A percentile compares a stretch with the other conserved stretches of the same genome.
phyloP scores from a whole-genome alignment of 164 flowering plant species.

The Buxus sempervirens region DNA sequence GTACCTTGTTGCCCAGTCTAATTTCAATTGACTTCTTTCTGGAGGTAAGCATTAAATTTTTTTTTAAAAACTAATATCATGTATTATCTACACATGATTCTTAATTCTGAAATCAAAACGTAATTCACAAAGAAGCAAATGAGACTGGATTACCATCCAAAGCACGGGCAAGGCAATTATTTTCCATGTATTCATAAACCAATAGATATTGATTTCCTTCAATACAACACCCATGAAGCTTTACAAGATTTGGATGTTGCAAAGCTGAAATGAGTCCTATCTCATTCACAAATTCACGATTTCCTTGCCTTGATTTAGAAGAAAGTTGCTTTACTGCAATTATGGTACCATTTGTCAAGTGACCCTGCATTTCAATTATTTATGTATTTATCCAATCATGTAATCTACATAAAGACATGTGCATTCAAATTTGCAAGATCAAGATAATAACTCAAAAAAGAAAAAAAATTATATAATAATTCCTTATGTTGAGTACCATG shows the following conservation, averaged over 20 bases:
- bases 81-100: neutral
- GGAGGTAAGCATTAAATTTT: neutral
- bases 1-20: slow-evolving; percentile 26
- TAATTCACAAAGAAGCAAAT: neutral
- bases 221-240: slow-evolving; percentile 24
- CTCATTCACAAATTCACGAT: slow-evolving; percentile 26
- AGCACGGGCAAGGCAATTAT: slow-evolving; percentile 23
- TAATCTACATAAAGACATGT: no score
- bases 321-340: slow-evolving; percentile 30
- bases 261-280: slow-evolving; percentile 23
- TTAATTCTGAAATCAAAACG: neutral
- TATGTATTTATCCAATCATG: no score
- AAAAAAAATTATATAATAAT: no score
- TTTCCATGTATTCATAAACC: slow-evolving; percentile 26
- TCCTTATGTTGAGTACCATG: no score
- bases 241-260: slow-evolving; percentile 25
- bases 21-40: slow-evolving; percentile 2
- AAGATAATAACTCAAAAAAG: no score
- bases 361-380: slow-evolving; percentile 11
- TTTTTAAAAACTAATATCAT: neutral
- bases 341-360: slow-evolving; percentile 18
- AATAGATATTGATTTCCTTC: slow-evolving; percentile 23
- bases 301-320: slow-evolving; percentile 23
- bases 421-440: no score
- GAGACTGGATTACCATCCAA: slow-evolving; percentile 12